Conservation (phyloP, 1,139 yeast genomes). For the Kodamaea sp. region DNA sequence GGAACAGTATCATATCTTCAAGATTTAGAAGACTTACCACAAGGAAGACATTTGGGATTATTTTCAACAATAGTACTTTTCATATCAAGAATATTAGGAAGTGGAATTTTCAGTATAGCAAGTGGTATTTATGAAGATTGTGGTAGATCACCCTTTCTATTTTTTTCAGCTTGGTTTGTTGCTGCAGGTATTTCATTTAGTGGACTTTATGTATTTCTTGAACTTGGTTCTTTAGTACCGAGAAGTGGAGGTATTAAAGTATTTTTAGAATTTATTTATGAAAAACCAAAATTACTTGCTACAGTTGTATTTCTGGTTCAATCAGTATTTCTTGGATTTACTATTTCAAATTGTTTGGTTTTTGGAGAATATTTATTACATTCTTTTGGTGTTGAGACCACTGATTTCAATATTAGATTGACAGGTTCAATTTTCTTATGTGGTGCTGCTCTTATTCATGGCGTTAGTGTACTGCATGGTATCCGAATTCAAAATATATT, state of each 20-base stretch:
- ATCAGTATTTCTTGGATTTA: conserved; percentile 60
- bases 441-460: conserved; percentile 47
- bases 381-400: conserved; percentile 40
- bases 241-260: conserved; percentile 74
- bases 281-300: conserved; percentile 54
- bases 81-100: conserved; percentile 68
- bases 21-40: conserved; percentile 57
- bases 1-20: conserved; percentile 22
- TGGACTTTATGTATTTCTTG: conserved; percentile 63
- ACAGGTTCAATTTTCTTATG: conserved; percentile 45
- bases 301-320: conserved; percentile 57
- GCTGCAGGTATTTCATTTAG: conserved; percentile 62
- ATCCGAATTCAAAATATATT: conserved; percentile 51
- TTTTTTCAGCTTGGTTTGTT: conserved; percentile 57
- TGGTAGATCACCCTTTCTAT: conserved; percentile 61
- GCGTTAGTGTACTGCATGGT: conserved; percentile 52
- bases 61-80: conserved; percentile 62
- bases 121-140: conserved; percentile 62
- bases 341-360: conserved; percentile 61
- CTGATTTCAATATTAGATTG: conserved; percentile 38
- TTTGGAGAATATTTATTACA: conserved; percentile 66
- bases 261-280: conserved; percentile 62
- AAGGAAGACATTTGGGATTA: conserved; percentile 69
- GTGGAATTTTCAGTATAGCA: conserved; percentile 74
- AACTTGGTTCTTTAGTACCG: conserved; percentile 66